Conservation (phyloP, 2,329 filamentous ascomycete genomes). For the Stemphylium lycopersici region DNA sequence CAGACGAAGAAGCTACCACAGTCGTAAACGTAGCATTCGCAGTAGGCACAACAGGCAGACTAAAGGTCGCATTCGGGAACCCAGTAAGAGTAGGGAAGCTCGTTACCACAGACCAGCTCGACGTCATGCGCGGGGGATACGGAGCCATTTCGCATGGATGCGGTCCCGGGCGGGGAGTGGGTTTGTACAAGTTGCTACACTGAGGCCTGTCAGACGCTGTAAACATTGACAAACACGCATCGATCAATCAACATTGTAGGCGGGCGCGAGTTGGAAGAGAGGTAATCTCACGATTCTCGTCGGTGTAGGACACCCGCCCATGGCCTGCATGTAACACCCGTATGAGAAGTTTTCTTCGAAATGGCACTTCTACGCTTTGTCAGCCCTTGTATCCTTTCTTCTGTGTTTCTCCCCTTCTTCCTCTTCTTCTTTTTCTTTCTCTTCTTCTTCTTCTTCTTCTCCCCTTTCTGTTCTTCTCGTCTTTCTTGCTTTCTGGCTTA, state of each 20-base stretch:
- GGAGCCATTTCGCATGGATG: slow-evolving; percentile 37
- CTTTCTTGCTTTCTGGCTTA: slow-evolving; percentile 12
- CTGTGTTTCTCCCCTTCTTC: not conserved
- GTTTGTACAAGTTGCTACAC: slow-evolving; percentile 32
- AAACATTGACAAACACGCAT: too few relatives aligned
- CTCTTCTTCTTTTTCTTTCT: too few relatives aligned
- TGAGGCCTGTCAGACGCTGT: slow-evolving; percentile 11
- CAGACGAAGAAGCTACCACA: not conserved
- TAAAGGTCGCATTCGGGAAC: slow-evolving; percentile 6
- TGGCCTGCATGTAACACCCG: slow-evolving; percentile 37
- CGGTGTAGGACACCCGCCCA: slow-evolving; percentile 35
- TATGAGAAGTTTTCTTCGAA: slow-evolving; percentile 41
- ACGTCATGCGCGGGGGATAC: slow-evolving; percentile 9
- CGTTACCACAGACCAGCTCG: not conserved
- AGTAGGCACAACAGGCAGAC: slow-evolving; percentile 4
- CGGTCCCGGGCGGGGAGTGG: slow-evolving; percentile 31
- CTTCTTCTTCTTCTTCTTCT: too few relatives aligned
- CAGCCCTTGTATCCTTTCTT: slow-evolving; percentile 1
- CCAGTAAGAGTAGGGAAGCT: slow-evolving; percentile 4
- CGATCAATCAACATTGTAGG: too few relatives aligned
- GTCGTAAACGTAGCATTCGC: slow-evolving; percentile 8
- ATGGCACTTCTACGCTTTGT: slow-evolving; percentile 29
- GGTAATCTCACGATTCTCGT: too few relatives aligned
- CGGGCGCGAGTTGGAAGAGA: too few relatives aligned
- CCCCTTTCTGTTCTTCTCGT: not conserved